Base-by-base conservation (phyloP, 768 basidiomycete species). In the Auriscalpium microsporum region DNA sequence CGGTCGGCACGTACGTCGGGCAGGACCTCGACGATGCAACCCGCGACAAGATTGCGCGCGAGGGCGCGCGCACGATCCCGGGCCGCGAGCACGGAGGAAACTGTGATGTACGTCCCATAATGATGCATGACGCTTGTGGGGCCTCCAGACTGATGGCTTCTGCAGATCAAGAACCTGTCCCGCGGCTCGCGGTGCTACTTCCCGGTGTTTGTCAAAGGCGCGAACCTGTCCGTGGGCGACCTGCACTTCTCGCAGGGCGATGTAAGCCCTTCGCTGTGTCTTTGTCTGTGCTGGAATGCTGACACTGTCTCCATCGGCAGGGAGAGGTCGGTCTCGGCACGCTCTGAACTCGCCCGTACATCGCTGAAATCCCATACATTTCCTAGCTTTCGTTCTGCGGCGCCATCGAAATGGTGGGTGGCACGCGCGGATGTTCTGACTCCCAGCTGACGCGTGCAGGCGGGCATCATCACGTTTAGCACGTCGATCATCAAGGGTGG, bases 61-160 rank as follows among this genome's bases (percentile, higher is more conserved):
- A 90, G 59, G 87, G 87, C 19, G 86, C 87, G 40, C 74, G 87
- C 58, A 89, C 87, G 0, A 73, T 87, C 45, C 87, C 87, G 8
- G 85, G 83, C 13, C 67, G 87, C n/a, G 87, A 90, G 65, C 86
- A 89, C 65, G 87, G 87, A 16, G 87, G 87, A 33, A 86, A 87
- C 56, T 86, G 84, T 63, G 84, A 87, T 69, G 85, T 79, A 62
- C 55, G 75, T 73, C 13, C 1, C 42, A n/a, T 47, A 23, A 13
- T 28, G 3, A 14, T 11, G n/a, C 35, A 21, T 21, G n/a, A 16
- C 21, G 21, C 21, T 16, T 33, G 10, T n/a, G 7, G 16, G 5
- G 36, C 16, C 40, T 17, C 9, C 34, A 42, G 17, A 35, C 9
- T 11, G 23, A 48, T 42, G 45, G 19, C 57, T 17, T 44, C 48